Conservation (phyloP, 768 basidiomycete species). For the Tylopilus balloui region DNA sequence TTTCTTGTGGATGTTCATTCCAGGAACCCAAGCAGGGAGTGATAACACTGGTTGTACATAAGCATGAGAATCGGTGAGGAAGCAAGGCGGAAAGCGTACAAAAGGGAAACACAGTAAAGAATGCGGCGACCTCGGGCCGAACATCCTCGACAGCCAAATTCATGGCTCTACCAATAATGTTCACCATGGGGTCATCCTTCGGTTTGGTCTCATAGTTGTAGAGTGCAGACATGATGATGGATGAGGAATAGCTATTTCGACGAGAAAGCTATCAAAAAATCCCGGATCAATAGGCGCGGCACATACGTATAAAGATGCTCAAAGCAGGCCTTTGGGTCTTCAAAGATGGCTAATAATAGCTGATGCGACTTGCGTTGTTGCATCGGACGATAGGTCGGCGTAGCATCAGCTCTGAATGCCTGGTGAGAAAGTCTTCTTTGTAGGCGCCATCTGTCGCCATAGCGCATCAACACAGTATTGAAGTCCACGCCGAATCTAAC, state of each 20-base stretch:
- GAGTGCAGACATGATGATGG: conserved; percentile 27
- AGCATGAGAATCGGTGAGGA: conserved; percentile 8
- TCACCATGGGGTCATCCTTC: conserved; percentile 28
- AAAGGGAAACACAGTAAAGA: conserved; percentile 14
- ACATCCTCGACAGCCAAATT: conserved; percentile 18
- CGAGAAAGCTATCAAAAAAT: background rate
- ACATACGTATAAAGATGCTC: conserved; percentile 20
- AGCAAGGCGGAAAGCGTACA: background rate
- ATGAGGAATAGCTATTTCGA: conserved; percentile 23
- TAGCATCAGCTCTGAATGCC: conserved; percentile 27
- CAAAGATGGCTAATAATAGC: conserved; percentile 28
- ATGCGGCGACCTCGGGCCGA: conserved; percentile 21
- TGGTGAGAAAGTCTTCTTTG: conserved; percentile 37
- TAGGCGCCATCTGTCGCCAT: conserved; percentile 35
- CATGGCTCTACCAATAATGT: conserved; percentile 25
- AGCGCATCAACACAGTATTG: conserved; percentile 31
- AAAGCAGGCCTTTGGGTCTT: conserved; percentile 21
- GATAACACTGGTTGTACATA: conserved; percentile 19
- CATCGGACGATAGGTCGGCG: conserved; percentile 26
- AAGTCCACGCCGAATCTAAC: conserved; percentile 33
- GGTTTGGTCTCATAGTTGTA: conserved; percentile 32
- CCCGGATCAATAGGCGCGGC: background rate
- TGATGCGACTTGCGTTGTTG: conserved; percentile 31
- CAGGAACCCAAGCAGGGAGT: conserved; percentile 28
- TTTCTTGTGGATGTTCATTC: conserved; percentile 26